phyloP scores from a whole-genome alignment of 129 eudicot genomes.

The Cynara cardunculus region DNA sequence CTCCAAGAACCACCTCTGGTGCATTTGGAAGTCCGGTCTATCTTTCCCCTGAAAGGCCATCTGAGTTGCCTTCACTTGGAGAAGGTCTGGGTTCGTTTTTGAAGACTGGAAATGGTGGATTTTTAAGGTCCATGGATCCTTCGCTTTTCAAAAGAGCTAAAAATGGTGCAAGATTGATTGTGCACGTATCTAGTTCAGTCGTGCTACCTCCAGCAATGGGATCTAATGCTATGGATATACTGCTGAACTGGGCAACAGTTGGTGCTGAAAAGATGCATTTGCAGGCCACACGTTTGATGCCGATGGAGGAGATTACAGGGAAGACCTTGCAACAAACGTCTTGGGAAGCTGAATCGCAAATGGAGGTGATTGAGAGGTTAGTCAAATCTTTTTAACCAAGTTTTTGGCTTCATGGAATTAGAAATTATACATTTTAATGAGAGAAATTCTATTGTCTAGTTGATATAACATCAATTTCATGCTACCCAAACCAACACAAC shows the following conservation, averaged over 20 bases:
- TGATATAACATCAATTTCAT: neutral
- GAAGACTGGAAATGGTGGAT: slow-evolving; percentile 38
- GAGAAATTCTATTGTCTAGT: no score
- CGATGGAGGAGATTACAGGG: slow-evolving; percentile 60
- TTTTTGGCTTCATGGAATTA: neutral
- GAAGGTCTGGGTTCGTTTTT: slow-evolving; percentile 48
- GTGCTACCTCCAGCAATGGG: slow-evolving; percentile 65
- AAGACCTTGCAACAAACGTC: slow-evolving; percentile 48
- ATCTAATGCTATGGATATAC: slow-evolving; percentile 37
- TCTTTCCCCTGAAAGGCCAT: slow-evolving; percentile 42
- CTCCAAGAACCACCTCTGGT: slow-evolving; percentile 51
- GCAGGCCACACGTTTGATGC: slow-evolving; percentile 50
- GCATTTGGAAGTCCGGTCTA: slow-evolving; percentile 80
- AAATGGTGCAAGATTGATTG: slow-evolving; percentile 52
- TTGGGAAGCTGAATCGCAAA: slow-evolving; percentile 33
- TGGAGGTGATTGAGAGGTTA: slow-evolving; percentile 39
- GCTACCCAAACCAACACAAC: no score
- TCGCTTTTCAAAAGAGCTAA: slow-evolving; percentile 43
- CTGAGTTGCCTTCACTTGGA: slow-evolving; percentile 44
- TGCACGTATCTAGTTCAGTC: slow-evolving; percentile 48
- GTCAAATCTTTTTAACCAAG: slow-evolving; percentile 5
- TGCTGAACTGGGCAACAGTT: slow-evolving; percentile 47
- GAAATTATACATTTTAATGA: neutral
- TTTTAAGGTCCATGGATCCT: slow-evolving; percentile 55
- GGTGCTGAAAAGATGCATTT: slow-evolving; percentile 51